phyloP scores from a whole-genome alignment of 768 basidiomycete species.

The Suillus luteus region DNA sequence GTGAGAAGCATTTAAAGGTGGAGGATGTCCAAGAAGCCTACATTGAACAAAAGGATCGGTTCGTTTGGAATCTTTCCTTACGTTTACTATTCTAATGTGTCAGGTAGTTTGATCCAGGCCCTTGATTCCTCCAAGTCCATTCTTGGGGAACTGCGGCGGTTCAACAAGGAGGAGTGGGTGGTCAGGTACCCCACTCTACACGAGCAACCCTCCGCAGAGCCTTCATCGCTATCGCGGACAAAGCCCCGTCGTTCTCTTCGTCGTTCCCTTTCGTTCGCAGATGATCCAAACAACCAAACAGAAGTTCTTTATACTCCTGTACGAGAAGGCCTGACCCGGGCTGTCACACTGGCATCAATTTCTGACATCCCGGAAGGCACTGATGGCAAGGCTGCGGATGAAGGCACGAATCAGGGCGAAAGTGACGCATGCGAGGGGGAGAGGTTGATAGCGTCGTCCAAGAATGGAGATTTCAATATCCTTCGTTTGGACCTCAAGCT shows the following conservation, averaged over 20 bases:
- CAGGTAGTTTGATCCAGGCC: constrained; percentile 68
- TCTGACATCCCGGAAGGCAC: constrained; percentile 46
- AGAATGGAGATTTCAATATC: constrained; percentile 73
- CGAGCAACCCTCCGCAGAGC: constrained; percentile 40
- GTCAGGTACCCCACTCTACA: constrained; percentile 83
- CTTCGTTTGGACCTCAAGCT: constrained; percentile 93
- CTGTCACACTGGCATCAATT: constrained; percentile 59
- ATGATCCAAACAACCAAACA: constrained; percentile 70
- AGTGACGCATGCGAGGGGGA: constrained; percentile 33
- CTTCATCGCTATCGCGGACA: constrained; percentile 31
- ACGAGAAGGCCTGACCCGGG: constrained; percentile 51
- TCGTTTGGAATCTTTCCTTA: constrained; percentile 25
- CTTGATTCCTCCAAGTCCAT: constrained; percentile 72
- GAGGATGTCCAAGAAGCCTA: constrained; percentile 80
- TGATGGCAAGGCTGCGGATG: constrained; percentile 23
- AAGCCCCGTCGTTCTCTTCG: constrained; percentile 46
- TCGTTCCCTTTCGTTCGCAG: constrained; percentile 81
- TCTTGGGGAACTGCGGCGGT: constrained; percentile 67
- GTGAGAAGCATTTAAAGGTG: constrained; percentile 44
- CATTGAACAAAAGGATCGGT: constrained; percentile 77
- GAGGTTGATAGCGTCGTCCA: constrained; percentile 43
- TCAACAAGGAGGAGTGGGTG: constrained; percentile 87
- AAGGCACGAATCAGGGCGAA: constrained; percentile 22
- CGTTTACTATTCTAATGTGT: neutral
- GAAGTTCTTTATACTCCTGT: constrained; percentile 62